phyloP scores from a whole-genome alignment of 2,329 filamentous ascomycete species.

The Stemphylium vesicarium region DNA sequence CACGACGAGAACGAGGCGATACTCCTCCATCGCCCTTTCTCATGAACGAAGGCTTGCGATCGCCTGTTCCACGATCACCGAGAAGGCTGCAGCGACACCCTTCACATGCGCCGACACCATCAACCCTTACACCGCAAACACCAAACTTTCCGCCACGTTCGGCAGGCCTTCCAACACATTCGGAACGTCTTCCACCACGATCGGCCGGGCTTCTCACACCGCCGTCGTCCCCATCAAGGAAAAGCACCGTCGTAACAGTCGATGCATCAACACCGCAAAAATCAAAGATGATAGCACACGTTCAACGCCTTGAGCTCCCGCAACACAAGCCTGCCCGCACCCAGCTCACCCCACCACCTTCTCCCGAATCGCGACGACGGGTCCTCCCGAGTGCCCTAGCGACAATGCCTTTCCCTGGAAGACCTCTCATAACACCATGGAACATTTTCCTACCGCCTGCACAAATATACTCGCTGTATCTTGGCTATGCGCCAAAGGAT shows the following conservation, averaged over 20 bases:
- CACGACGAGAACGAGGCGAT: constrained; percentile 16
- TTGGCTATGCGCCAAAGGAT: constrained; percentile 31
- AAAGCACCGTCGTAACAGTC: constrained; percentile 3
- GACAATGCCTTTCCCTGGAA: constrained; percentile 28
- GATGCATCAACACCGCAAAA: constrained; percentile 5
- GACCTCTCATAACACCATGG: constrained; percentile 33
- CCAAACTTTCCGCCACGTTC: too few species aligned
- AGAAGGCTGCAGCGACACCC: constrained; percentile 1
- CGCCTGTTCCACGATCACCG: constrained; percentile 1
- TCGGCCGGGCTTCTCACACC: constrained; percentile 15
- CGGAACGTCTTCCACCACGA: not conserved
- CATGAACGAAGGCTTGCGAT: constrained; percentile 2
- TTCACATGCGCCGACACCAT: constrained; percentile 12
- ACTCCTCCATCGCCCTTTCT: constrained; percentile 10
- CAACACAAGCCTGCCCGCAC: constrained; percentile 1
- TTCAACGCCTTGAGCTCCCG: constrained; percentile 16
- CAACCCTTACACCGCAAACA: not conserved
- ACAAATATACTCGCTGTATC: constrained; percentile 39
- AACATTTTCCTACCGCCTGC: constrained; percentile 41
- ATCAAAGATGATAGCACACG: constrained; percentile 8
- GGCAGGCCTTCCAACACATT: not conserved
- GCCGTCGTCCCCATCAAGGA: constrained; percentile 14
- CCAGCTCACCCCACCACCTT: constrained; percentile 2
- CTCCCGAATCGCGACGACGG: constrained; percentile 12
- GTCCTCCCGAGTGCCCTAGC: constrained; percentile 22